A percentile compares a stretch with the other conserved stretches of the same genome.
Conservation (phyloP, 2,329 filamentous ascomycete species). For the Diplocarpon mali region DNA sequence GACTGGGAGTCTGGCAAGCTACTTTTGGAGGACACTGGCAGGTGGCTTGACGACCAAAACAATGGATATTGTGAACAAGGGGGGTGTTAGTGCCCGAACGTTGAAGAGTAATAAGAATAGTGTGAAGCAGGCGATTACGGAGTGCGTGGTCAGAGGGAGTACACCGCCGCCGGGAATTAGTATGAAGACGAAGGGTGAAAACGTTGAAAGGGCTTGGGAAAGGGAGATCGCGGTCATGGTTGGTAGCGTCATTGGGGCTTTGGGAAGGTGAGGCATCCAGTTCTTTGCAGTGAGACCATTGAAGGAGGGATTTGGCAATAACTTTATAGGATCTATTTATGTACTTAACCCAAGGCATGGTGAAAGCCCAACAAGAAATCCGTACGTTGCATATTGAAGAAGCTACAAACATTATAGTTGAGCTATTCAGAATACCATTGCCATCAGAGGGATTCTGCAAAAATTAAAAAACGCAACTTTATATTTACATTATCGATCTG, state of each 20-base stretch:
- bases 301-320: neutral
- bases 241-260: constrained; percentile 53
- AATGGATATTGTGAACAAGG: constrained; percentile 72
- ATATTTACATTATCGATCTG: too few species aligned
- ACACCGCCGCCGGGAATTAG: constrained; percentile 50
- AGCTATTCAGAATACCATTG: too few species aligned
- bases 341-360: neutral
- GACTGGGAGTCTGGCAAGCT: constrained; percentile 75
- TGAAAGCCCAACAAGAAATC: too few species aligned
- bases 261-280: constrained; percentile 21
- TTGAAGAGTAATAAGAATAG: constrained; percentile 63
- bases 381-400: too few species aligned
- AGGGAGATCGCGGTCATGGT: constrained; percentile 94
- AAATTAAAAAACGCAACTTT: too few species aligned
- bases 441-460: too few species aligned
- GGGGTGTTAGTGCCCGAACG: constrained; percentile 74
- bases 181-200: constrained; percentile 55
- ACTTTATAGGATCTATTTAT: neutral
- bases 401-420: too few species aligned
- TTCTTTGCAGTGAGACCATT: neutral
- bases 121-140: constrained; percentile 66
- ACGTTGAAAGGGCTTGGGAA: constrained; percentile 57
- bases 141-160: constrained; percentile 72
- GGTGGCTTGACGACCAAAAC: constrained; percentile 65
- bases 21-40: constrained; percentile 88